Evolutionary conservation across 208 protist species (phyloP), one percentile per base, ranked within the genome.

Genomic region (Wallacemonas collosoma): DNA sequence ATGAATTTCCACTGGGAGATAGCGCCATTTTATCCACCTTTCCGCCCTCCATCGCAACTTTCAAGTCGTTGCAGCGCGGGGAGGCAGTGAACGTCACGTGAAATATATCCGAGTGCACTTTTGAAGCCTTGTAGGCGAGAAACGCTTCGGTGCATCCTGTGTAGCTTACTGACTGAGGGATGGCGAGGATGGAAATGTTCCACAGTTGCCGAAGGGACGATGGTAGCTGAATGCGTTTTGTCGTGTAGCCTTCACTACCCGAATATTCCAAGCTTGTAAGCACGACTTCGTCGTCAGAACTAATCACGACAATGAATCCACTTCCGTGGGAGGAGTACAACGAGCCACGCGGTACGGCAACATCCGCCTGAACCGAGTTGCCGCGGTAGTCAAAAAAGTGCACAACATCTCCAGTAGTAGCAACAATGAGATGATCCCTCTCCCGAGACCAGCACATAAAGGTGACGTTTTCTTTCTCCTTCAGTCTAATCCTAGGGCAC

Each of bases 401-500:
- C 14, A 86, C 76, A 2, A 65, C 60, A 26, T 65, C 60, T 60
- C 0, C 80, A 79, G 38, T 80, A 81, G 54, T 82, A 81, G 26
- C 74, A 57, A 95, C 72, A 63, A 93, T 77, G 40, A 95, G 68
- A 68, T 95, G 76, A 81, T 91, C 85, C n/a, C 76, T 68, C 17
- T 43, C 57, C 12, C 79, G 48, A 74, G 90, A 88, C 88, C 87
- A 95, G 62, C 81, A 88, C 76, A 93, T 81, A 54, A 83, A 93
- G 12, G 86, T 44, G 15, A 93, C 84, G 41, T 67, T 78, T 57
- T 91, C 74, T 2, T 82, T 80, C 7, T 79, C 78, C 58, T 76
- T 68, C 3, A 78, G 76, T 41, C 11, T 41, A 62, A 89, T 85
- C 69, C 45, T 50, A 41, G 51, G 51, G 12, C 61, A 76, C 39